Percentiles rank a stretch among this genome's conserved stretches.
Evolutionary conservation across 345 rosid genomes (phyloP).

Genomic region (Linum usitatissimum): DNA sequence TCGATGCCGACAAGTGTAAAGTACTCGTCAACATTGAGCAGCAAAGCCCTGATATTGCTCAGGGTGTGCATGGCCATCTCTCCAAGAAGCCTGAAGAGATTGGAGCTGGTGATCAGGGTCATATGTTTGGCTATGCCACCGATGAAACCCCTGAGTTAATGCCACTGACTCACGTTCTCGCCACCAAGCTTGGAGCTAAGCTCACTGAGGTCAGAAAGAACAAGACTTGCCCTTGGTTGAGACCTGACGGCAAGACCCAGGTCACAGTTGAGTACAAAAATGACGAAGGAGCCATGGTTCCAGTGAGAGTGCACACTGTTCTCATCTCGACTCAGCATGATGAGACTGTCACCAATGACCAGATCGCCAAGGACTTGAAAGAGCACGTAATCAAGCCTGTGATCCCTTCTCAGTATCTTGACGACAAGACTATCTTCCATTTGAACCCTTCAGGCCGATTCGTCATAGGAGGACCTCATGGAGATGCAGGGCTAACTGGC

Average conservation of each 20-base stretch:
- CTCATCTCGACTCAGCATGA: slow-evolving; percentile 84
- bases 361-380: slow-evolving; percentile 61
- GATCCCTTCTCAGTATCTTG: slow-evolving; percentile 57
- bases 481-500: slow-evolving; percentile 80
- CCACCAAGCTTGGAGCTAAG: slow-evolving; percentile 76
- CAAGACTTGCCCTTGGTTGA: slow-evolving; percentile 65
- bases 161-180: slow-evolving; percentile 73
- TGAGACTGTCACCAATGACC: slow-evolving; percentile 59
- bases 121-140: slow-evolving; percentile 78
- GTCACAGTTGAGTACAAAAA: slow-evolving; percentile 65
- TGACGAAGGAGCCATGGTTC: slow-evolving; percentile 62
- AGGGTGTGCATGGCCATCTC: slow-evolving; percentile 74
- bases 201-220: slow-evolving; percentile 75
- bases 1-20: slow-evolving; percentile 61
- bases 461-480: slow-evolving; percentile 78
- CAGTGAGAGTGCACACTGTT: slow-evolving; percentile 59
- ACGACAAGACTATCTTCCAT: slow-evolving; percentile 70
- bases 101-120: slow-evolving; percentile 82
- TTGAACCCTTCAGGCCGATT: slow-evolving; percentile 74
- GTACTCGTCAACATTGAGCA: slow-evolving; percentile 65
- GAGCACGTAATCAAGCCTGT: slow-evolving; percentile 66
- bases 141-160: slow-evolving; percentile 68
- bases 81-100: slow-evolving; percentile 76
- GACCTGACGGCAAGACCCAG: slow-evolving; percentile 84
- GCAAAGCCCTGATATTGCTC: slow-evolving; percentile 78